Conservation (phyloP, 768 basidiomycete genomes). For the Tricholoma terreum region DNA sequence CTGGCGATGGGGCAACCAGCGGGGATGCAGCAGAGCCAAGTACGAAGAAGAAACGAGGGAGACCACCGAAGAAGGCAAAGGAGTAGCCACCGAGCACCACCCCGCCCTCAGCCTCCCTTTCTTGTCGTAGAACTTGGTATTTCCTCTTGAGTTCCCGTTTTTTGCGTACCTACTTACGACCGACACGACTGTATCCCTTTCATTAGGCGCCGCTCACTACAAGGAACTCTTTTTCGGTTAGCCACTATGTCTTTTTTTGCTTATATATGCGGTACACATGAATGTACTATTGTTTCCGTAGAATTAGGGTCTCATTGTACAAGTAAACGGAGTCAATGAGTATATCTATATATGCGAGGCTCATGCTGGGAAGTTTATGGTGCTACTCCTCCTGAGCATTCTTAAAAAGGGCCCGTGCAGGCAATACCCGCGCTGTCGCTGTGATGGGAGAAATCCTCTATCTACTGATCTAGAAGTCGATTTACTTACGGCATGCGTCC, state of each 20-base stretch:
- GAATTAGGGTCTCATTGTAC: slow-evolving; percentile 24
- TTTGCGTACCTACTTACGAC: slow-evolving; percentile 26
- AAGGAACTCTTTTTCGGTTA: slow-evolving; percentile 19
- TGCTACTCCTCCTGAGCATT: slow-evolving; percentile 1
- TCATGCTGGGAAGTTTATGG: slow-evolving; percentile 13
- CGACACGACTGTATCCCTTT: slow-evolving; percentile 30
- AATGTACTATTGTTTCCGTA: slow-evolving; percentile 21
- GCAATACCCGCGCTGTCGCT: slow-evolving; percentile 24
- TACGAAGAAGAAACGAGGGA: slow-evolving; percentile 68
- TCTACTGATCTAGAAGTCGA: slow-evolving; percentile 19
- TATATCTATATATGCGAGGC: slow-evolving; percentile 19
- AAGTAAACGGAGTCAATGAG: slow-evolving; percentile 10
- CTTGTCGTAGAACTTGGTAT: slow-evolving; percentile 18
- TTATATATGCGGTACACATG: slow-evolving; percentile 38
- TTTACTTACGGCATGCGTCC: slow-evolving; percentile 14
- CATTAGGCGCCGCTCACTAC: slow-evolving; percentile 22
- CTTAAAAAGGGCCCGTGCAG: slow-evolving; percentile 24
- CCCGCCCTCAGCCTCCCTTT: slow-evolving; percentile 11
- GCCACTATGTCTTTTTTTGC: slow-evolving; percentile 22
- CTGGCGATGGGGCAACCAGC: slow-evolving; percentile 33
- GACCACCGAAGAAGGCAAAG: slow-evolving; percentile 58
- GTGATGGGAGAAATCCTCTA: slow-evolving; percentile 21
- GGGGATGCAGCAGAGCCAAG: slow-evolving; percentile 46
- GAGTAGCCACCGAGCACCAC: slow-evolving; percentile 21
- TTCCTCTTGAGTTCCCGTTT: slow-evolving; percentile 18